Percentiles rank a stretch among this genome's conserved stretches.
These are phyloP conservation scores for Fusarium praegraminearum DNA, from an alignment of 2,329 filamentous ascomycete species.

Conservation along the genomic window DNA sequence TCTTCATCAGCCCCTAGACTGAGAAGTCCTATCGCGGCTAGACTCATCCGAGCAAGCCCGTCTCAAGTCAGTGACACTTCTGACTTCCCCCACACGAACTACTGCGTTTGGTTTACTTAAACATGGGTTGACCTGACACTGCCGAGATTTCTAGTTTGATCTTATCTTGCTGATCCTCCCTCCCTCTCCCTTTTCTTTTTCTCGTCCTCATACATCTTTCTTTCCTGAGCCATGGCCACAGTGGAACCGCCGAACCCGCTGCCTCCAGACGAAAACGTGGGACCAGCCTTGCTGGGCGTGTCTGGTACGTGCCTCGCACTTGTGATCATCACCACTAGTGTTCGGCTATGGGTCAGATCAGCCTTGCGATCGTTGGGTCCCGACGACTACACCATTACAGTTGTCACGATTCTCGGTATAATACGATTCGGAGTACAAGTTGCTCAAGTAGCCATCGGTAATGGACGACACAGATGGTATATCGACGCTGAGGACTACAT, in stretches of 20 bases:
- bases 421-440: slow-evolving; percentile 52
- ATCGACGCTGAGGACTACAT: slow-evolving; percentile 50
- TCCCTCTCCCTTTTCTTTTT: neutral
- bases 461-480: slow-evolving; percentile 55
- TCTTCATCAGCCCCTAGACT: neutral
- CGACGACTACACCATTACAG: slow-evolving; percentile 55
- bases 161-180: neutral
- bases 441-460: slow-evolving; percentile 51
- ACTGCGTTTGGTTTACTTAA: slow-evolving; percentile 1
- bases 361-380: slow-evolving; percentile 49
- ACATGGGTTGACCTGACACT: neutral
- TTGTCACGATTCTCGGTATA: slow-evolving; percentile 49
- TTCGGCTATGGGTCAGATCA: slow-evolving; percentile 51
- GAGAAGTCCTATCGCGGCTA: neutral
- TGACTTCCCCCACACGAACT: neutral
- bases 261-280: slow-evolving; percentile 53
- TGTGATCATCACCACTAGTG: slow-evolving; percentile 49
- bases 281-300: slow-evolving; percentile 49
- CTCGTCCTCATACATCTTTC: neutral
- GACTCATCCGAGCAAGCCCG: neutral
- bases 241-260: slow-evolving; percentile 46
- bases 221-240: slow-evolving; percentile 21
- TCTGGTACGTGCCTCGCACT: slow-evolving; percentile 51
- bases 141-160: neutral
- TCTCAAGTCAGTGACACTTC: neutral